Evolutionary conservation across 2,329 filamentous ascomycete genomes (phyloP).

Genomic region (Colletotrichum paranaense): DNA sequence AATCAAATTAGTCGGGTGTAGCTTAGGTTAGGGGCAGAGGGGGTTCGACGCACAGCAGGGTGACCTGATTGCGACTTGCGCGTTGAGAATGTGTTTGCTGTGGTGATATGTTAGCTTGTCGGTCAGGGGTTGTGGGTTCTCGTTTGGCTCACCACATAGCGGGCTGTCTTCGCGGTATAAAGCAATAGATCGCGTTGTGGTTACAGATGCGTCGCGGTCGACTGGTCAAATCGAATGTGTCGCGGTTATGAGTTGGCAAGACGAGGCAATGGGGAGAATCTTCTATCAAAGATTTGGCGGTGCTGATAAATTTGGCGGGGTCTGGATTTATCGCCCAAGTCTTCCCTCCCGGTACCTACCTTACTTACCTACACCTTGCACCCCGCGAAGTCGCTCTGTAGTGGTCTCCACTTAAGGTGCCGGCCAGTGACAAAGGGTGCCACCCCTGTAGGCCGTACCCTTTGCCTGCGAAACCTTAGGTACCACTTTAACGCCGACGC

Average conservation of each 20-base stretch:
- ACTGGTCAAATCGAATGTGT: background rate
- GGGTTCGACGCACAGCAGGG: constrained; percentile 80
- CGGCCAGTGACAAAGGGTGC: constrained; percentile 7
- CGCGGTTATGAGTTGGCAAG: background rate
- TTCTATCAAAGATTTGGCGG: constrained; percentile 27
- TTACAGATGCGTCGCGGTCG: no score
- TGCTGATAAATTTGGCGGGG: constrained; percentile 38
- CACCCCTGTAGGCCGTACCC: background rate
- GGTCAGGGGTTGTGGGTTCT: background rate
- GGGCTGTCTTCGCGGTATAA: background rate
- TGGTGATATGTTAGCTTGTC: constrained; percentile 13
- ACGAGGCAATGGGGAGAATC: constrained; percentile 8
- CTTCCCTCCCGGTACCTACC: constrained; percentile 17
- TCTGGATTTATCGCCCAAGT: constrained; percentile 9
- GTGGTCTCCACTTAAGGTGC: constrained; percentile 2
- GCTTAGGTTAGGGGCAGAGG: constrained; percentile 13
- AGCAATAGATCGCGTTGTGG: background rate
- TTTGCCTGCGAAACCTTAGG: background rate
- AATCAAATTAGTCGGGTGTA: constrained; percentile 3
- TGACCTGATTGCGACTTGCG: constrained; percentile 94
- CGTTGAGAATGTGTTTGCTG: constrained; percentile 98
- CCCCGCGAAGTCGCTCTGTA: constrained; percentile 12
- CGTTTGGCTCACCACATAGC: constrained; percentile 51
- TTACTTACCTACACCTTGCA: constrained; percentile 6
- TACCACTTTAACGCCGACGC: background rate